Conservation (phyloP, 1,284 basidiomycete species). For the Clitocybe nebularis region DNA sequence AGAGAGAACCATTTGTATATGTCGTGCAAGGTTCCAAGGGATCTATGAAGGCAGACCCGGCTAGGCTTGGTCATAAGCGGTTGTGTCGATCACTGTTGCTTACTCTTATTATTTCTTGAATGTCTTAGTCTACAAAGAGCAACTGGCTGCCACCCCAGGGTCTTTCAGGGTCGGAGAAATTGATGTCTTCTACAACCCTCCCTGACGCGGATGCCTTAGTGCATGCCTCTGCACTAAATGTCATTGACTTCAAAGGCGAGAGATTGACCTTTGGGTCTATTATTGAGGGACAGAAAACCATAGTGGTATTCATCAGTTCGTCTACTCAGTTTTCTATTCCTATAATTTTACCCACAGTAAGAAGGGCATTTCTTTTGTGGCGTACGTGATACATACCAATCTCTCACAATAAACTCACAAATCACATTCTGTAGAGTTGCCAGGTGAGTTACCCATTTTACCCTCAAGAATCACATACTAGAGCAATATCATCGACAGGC, state of each 20-base stretch:
- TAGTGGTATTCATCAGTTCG: constrained; percentile 67
- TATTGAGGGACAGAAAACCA: constrained; percentile 43
- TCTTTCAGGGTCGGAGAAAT: no score
- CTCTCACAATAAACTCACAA: not conserved
- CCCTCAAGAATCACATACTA: constrained; percentile 1
- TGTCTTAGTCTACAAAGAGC: no score
- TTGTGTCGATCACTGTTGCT: no score
- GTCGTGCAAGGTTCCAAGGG: no score
- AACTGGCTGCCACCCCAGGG: no score
- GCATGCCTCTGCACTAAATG: constrained; percentile 32
- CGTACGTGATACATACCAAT: constrained; percentile 29
- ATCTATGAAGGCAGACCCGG: no score
- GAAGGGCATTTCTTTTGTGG: constrained; percentile 67
- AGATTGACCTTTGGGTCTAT: constrained; percentile 47
- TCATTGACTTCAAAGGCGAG: constrained; percentile 42
- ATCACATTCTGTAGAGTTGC: not conserved
- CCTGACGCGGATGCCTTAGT: constrained; percentile 29
- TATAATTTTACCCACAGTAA: not conserved
- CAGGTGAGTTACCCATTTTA: not conserved
- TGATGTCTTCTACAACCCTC: constrained; percentile 12
- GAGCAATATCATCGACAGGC: constrained; percentile 38
- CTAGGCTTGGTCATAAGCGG: no score
- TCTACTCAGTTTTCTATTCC: constrained; percentile 3
- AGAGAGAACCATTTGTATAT: constrained; percentile 2
- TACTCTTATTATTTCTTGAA: no score